Evolutionary conservation across 2,329 filamentous ascomycete genomes (phyloP).

Genomic region (Teratosphaeria viscida): DNA sequence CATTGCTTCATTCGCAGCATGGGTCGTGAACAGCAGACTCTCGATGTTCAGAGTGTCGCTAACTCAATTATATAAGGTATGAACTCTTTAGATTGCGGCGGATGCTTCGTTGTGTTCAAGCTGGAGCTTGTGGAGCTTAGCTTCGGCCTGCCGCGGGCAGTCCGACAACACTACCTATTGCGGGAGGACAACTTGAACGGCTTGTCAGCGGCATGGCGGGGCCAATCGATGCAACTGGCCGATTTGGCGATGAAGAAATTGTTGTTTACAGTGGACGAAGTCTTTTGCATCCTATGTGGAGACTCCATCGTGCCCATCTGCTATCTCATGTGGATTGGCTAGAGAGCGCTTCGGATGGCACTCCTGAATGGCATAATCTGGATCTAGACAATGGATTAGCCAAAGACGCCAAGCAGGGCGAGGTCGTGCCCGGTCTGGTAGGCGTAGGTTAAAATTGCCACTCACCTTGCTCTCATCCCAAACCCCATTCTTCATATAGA

Average conservation of each 20-base stretch:
- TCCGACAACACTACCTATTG: not conserved
- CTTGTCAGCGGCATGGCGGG: not conserved
- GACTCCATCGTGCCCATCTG: not conserved
- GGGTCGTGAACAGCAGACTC: not conserved
- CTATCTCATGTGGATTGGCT: constrained; percentile 2
- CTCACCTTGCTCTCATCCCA: constrained; percentile 55
- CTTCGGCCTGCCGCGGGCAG: not conserved
- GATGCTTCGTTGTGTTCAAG: not conserved
- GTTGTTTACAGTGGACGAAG: too few relatives aligned
- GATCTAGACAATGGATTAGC: constrained; percentile 14
- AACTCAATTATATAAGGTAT: not conserved
- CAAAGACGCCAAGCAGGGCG: not conserved
- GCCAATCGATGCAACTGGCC: not conserved
- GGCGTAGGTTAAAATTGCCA: not conserved
- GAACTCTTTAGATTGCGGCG: too few relatives aligned
- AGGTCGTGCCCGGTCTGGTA: not conserved
- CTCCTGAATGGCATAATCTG: constrained; percentile 41
- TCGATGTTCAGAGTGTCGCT: not conserved
- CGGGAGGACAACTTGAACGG: not conserved
- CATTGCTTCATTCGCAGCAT: not conserved
- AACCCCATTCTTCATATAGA: constrained; percentile 61
- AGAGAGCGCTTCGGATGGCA: constrained; percentile 34
- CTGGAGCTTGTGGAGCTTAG: not conserved
- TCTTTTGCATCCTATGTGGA: not conserved
- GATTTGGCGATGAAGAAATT: not conserved